A percentile compares a stretch with the other conserved stretches of the same genome.
Conservation (phyloP, 371 early-diverging fungal genomes). For the Nosema muscidifuracis region DNA sequence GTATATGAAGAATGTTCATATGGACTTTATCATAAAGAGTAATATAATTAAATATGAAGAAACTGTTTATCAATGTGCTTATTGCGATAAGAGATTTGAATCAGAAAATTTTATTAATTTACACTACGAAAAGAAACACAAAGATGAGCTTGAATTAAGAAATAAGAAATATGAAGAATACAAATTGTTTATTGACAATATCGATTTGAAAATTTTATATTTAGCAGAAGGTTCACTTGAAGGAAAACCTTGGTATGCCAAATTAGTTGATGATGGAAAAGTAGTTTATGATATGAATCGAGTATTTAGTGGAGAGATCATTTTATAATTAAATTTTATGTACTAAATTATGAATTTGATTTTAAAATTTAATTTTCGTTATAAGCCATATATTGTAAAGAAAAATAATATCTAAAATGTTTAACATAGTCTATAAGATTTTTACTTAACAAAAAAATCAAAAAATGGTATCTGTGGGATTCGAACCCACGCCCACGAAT, state of each 20-base stretch:
- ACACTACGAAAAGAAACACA: conserved; percentile 26
- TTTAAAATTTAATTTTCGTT: too few relatives aligned
- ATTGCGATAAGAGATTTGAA: conserved; percentile 29
- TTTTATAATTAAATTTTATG: background rate
- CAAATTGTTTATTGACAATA: conserved; percentile 3
- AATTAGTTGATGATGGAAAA: conserved; percentile 5
- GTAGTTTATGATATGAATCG: conserved; percentile 27
- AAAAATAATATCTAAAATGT: too few relatives aligned
- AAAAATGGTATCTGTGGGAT: conserved; percentile 60
- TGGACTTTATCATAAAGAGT: conserved; percentile 15
- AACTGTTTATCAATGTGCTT: conserved; percentile 24
- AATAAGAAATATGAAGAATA: conserved; percentile 17
- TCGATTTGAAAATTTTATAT: conserved; percentile 7
- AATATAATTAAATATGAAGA: conserved; percentile 25
- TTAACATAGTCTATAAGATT: too few relatives aligned
- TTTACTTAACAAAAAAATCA: background rate
- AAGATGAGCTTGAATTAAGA: conserved; percentile 9
- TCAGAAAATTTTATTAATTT: conserved; percentile 13
- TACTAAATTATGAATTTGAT: too few relatives aligned
- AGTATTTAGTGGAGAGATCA: conserved; percentile 35
- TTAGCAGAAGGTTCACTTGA: conserved; percentile 23
- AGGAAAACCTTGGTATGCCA: conserved; percentile 14
- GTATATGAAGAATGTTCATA: background rate
- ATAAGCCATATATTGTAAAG: too few relatives aligned
- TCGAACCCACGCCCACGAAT: conserved; percentile 58